Evolutionary conservation across 495 filamentous ascomycete genomes (phyloP), one percentile per base, ranked within the genome.

Genomic region (Penicillium robsamsonii): DNA sequence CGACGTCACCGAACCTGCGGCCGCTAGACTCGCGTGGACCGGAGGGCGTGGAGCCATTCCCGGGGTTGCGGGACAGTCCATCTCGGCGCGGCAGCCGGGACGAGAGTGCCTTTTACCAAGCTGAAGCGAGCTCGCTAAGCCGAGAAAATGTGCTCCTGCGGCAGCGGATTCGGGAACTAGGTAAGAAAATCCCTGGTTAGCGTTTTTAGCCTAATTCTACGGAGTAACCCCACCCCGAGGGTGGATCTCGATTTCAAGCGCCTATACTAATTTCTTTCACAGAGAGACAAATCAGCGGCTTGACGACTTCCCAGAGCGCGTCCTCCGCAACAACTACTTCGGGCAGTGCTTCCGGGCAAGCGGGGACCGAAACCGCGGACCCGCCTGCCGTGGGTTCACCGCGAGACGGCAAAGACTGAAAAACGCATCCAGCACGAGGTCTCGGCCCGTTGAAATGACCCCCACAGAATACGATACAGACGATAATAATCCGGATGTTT

Each of bases 91-190:
- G 75, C 10, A 79, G 82, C 54, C 79, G 89, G 24, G 91, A 95
- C 66, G 92, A 96, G 66, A 84, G 82, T 58, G 84, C 89, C 15
- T 96, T 90, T 69, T 96, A 96, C 59, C 91, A 96, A 69, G 90
- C 92, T 3, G 94, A 98, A 72, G 92, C 90, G 3, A 84, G 90
- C 61, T 93, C 85, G 76, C 74, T 98, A 58, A 80, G 83, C 18
- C 79, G 94, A 42, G 94, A 98, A 76, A 98, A 98, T 64, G 89
- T 95, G 69, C 95, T 98, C 87, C 75, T 98, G 53, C 85, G 86
- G 50, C 80, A 86, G 64, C 82, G 94, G 47, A 91, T 96, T 46
- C 83, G 90, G 35, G 93, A 96, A 65, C 75, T 97, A 54, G 74
- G 74, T 77, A 65, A 65, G 73, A 37, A 9, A 42, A 13, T 49